phyloP scores from a whole-genome alignment of 805 yeast species.

The Brettanomyces anomalus region DNA sequence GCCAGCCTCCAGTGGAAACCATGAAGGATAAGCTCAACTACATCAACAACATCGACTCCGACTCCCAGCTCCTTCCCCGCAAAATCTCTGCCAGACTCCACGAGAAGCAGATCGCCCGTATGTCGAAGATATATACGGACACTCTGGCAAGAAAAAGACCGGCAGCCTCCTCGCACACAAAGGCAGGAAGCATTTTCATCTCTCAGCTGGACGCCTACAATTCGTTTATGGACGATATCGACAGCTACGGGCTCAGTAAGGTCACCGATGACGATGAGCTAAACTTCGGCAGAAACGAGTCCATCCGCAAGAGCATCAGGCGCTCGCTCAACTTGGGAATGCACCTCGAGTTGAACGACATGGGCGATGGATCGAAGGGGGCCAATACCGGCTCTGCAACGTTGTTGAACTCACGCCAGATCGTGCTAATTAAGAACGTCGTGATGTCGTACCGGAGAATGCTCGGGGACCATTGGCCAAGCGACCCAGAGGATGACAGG shows the following conservation, averaged over 20 bases:
- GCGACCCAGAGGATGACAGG: neutral
- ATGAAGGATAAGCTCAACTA: conserved; percentile 23
- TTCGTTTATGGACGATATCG: conserved; percentile 26
- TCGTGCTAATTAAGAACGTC: conserved; percentile 37
- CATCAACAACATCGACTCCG: conserved; percentile 26
- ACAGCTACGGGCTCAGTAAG: conserved; percentile 21
- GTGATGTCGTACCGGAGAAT: conserved; percentile 45
- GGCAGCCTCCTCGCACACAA: neutral
- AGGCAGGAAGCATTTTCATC: conserved; percentile 4
- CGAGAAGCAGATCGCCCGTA: conserved; percentile 21
- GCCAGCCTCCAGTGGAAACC: conserved; percentile 42
- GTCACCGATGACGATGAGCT: conserved; percentile 5
- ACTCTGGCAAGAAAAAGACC: conserved; percentile 6
- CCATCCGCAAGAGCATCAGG: conserved; percentile 7
- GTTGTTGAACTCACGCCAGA: conserved; percentile 29
- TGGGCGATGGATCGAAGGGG: conserved; percentile 1
- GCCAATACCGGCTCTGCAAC: neutral
- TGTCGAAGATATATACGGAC: conserved; percentile 15
- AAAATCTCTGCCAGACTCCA: conserved; percentile 32
- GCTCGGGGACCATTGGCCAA: conserved; percentile 39
- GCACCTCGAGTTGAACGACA: conserved; percentile 20
- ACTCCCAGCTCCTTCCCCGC: conserved; percentile 44
- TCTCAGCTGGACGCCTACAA: conserved; percentile 24
- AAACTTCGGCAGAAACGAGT: neutral
- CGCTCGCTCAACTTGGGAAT: conserved; percentile 20